Evolutionary conservation across 2,329 filamentous ascomycete species (phyloP), one percentile per base, ranked within the genome.

Genomic region (Penicillium sumatraense): DNA sequence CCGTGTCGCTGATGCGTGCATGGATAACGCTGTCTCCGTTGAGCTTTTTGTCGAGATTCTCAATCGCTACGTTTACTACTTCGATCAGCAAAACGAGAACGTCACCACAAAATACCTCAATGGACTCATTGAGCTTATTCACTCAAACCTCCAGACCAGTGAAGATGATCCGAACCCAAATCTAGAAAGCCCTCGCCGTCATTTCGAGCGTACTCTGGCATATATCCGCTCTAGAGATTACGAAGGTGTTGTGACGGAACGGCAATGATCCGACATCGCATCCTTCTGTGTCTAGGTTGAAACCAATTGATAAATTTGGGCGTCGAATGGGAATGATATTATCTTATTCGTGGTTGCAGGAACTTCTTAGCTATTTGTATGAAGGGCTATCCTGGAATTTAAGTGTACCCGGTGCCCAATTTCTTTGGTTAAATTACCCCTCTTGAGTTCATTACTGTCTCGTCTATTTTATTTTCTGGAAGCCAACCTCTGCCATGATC

Each of bases 101-200:
- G 95, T 99, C 35, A 99, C 95, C 5, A 97, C 89, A 2, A 98
- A 98, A 77, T 99, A 98, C 73, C 84, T 99, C 60, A 99, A 99
- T 71, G 95, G 95, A 3, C 86, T 99, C 48, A 98, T 99, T 70
- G 95, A 99, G 78, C 86, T 99, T 60, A 98, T 99, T 69, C 93
- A 99, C 75, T 96, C 92, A 20, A 99, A 99, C 71, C 83, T 99
- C 27, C 88, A 89, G 62, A 92, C 89, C 53, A 95, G 91, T 71
- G 90, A 95, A 40, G 72, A 74, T 6, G 70, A 75, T 31, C 69
- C 75, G 66, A 90, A 89, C 27, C 84, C 88, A 0, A 89, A 88
- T 20, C 83, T 98, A 48, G 95, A 99, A 70, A 91, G 87, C 61
- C 96, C 95, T 59, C 89, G 89, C 73, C 91, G 91, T 69, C 95